Base-by-base conservation (phyloP, 495 filamentous ascomycete genomes). In the Rusavskia elegans region DNA sequence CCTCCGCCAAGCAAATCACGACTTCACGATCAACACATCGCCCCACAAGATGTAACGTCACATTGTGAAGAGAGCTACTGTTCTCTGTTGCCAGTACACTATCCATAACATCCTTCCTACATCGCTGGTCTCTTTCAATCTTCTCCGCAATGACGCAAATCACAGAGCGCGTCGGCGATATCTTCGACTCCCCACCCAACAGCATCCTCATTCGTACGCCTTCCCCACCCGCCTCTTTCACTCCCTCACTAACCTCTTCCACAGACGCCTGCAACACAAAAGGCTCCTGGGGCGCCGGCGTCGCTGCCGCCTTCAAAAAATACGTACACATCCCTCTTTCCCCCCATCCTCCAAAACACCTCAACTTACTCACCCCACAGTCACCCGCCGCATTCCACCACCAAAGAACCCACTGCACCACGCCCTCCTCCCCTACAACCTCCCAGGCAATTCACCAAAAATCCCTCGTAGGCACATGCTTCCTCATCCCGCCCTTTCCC, bases 251-350 rank as follows among this genome's bases (percentile, higher is more conserved):
- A 17, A 58, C 17, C 0, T 0, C 21, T 10, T 25, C 17, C 14
- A 17, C 50, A 74, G 71, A 74, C 51, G 69, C 71, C 13, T 73
- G 70, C 56, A 75, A 72, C 55, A 61, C 60, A 21, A 53, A 60
- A 25, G 71, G 71, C 4, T 48, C 36, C 0, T 75, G 71, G 71
- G 71, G 71, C 1, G 57, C 49, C 0, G 71, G 71, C 1, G 67
- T 75, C 45, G 71, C 71, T 2, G 41, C 45, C 17, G 52, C 39
- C 0, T 73, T 75, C 51, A 60, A 57, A 13, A 37, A 51, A 4
- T 63, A 61, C 45, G 71, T 70, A 20, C 17, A 52, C n/a, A 55
- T 37, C n/a, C n/a, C n/a, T n/a, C 3, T 23, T 29, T 32, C 17
- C 9, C 3, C 29, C 2, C n/a, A 44, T 23, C 30, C 14, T 23